Evolutionary conservation across 2,329 filamentous ascomycete genomes (phyloP), one percentile per base, ranked within the genome.

Genomic region (Penicillium digitatum): DNA sequence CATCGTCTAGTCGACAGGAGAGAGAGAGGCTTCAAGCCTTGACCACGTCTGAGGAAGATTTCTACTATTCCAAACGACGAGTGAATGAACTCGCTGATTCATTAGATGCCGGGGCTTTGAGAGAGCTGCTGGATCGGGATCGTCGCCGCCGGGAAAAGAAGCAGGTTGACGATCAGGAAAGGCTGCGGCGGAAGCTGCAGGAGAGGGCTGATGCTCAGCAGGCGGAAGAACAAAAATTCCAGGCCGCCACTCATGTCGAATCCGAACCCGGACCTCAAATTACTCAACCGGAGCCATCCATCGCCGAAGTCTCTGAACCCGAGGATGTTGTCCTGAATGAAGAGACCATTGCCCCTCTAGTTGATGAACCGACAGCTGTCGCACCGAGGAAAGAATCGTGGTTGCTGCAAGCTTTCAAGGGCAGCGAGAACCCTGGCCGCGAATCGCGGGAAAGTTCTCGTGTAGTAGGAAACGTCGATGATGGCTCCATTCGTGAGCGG

Each of bases 111-210:
- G 84, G 87, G 49, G 92, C 90, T 63, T 72, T 99, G 37, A 83
- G 93, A 55, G 89, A 95, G 69, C 79, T 97, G 29, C 87, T 99
- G 83, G 94, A 99, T 65, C 81, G 94, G 56, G 94, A 99, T 67
- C 82, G 87, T 62, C 84, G 92, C 65, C 83, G 94, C 54, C 85
- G 82, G 61, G 89, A 96, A 62, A 85, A 85, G 69, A 92, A 89
- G 73, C 83, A 81, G 50, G 81, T 83, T 59, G 86, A 85, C 49
- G 88, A 92, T 65, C 84, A 83, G 62, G 85, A 87, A 66, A 81
- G 72, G 57, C 77, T 82, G 35, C 78, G 83, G 57, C 77, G 78
- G 53, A 76, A 70, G 58, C 62, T 76, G 42, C 70, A 76, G 56
- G 68, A 70, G 54, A 69, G 70, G 56, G 79, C 79, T 46, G 81